Evolutionary conservation across 805 yeast species (phyloP), one percentile per base, ranked within the genome.

Genomic region (Candida corydali): DNA sequence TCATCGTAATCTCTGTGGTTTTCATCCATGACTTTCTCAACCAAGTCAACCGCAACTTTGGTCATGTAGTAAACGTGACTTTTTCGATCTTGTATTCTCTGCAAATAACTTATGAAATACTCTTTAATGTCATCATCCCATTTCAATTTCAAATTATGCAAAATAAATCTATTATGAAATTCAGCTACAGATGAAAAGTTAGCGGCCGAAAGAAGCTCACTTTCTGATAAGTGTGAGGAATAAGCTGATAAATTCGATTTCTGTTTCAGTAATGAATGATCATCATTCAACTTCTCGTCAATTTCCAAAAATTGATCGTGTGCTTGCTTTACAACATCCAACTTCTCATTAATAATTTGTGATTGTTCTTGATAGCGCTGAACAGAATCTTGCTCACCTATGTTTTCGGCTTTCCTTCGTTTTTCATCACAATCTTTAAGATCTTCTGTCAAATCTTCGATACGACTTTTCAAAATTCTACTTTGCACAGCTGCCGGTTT

Each of bases 41-140:
- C 67, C 31, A 74, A 59, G 16, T 65, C 71, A 4, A 75, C 66
- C 0, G 81, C 77, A 43, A 67, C 68, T 36, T 69, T 63, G 8
- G 75, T 64, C 65, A 73, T 61, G 35, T 69, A 69, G 46, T 69
- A 73, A 3, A 56, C 54, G 23, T 63, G 63, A 0, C 71, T 58
- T 39, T 59, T 67, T 35, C 73, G 54, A 27, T 70, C 76, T 8
- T 65, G 55, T 5, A 70, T 55, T 32, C 63, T 63, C 10, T 65
- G 60, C 17, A 79, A 52, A 49, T 82, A 86, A 29, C 77, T 72
- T 52, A 75, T 72, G 30, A 86, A 61, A 9, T 75, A 62, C 49
- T 87, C 78, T 38, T 96, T 65, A 8, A 80, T 71, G 3, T 63
- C 52, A 42, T 83, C 80, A 55, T 84, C 82, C 96, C 96, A 88